Percentiles rank a stretch among this genome's conserved stretches.
Conservation (phyloP, 108 stramenopile genomes). For the Stephanodiscus triporus region DNA sequence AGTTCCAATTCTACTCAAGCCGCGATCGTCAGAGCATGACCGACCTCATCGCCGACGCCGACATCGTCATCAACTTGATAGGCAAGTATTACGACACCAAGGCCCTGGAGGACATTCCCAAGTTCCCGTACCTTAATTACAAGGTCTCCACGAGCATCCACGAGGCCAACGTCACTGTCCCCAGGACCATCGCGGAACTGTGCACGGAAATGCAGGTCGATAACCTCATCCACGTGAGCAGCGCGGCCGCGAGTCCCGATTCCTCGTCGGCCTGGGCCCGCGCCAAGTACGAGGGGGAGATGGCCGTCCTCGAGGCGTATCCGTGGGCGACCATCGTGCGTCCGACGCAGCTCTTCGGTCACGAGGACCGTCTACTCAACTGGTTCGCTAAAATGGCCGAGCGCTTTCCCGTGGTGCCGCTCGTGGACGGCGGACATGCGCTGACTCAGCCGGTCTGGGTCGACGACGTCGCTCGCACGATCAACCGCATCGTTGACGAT, state of each 20-base stretch:
- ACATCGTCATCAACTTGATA: slow-evolving; percentile 94
- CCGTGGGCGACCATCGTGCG: slow-evolving; percentile 94
- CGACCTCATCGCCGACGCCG: slow-evolving; percentile 88
- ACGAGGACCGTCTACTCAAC: slow-evolving; percentile 93
- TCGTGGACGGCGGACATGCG: slow-evolving; percentile 85
- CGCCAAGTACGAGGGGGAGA: slow-evolving; percentile 93
- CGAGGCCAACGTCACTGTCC: slow-evolving; percentile 89
- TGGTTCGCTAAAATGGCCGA: slow-evolving; percentile 80
- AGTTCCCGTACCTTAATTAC: slow-evolving; percentile 79
- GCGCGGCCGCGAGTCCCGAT: slow-evolving; percentile 69
- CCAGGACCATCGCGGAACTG: slow-evolving; percentile 87
- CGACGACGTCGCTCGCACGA: slow-evolving; percentile 91
- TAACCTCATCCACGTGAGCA: slow-evolving; percentile 91
- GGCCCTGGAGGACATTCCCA: slow-evolving; percentile 69
- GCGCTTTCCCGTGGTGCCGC: slow-evolving; percentile 69
- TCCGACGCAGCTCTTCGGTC: slow-evolving; percentile 94
- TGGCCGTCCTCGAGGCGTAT: slow-evolving; percentile 85
- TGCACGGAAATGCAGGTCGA: slow-evolving; percentile 92
- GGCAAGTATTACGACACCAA: slow-evolving; percentile 94
- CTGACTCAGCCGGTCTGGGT: slow-evolving; percentile 95
- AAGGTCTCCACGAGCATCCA: slow-evolving; percentile 80
- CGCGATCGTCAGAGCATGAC: slow-evolving; percentile 89
- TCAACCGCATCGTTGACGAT: slow-evolving; percentile 72
- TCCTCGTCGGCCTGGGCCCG: slow-evolving; percentile 87
- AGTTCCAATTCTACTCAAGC: slow-evolving; percentile 81